Percentiles rank a stretch among this genome's conserved stretches.
Evolutionary conservation across 148 eudicot species (phyloP).

Genomic region (Nepenthes mirabilis): DNA sequence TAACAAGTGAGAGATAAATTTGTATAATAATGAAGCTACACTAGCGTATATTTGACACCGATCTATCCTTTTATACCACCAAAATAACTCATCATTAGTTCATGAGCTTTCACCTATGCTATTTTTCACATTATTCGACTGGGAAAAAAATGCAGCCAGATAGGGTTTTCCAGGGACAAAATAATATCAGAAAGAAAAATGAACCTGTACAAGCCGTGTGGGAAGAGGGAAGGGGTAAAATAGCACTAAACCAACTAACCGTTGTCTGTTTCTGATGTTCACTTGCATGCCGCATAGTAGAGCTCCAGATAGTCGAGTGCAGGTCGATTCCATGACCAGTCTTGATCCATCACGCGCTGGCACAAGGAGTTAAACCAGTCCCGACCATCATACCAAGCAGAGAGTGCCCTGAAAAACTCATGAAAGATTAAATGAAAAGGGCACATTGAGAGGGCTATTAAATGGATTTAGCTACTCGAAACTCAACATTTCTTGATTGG

Average conservation of each 20-base stretch:
- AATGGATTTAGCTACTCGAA: too few relatives aligned
- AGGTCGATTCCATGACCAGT: slow-evolving; percentile 97
- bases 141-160: too few relatives aligned
- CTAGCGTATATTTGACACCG: too few relatives aligned
- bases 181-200: background rate
- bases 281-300: slow-evolving; percentile 76
- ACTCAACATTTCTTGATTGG: too few relatives aligned
- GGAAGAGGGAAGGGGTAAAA: background rate
- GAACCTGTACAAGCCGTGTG: slow-evolving; percentile 28
- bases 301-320: slow-evolving; percentile 92
- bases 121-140: too few relatives aligned
- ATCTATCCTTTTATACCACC: too few relatives aligned
- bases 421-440: background rate
- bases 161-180: too few relatives aligned
- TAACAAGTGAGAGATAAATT: too few relatives aligned
- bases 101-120: too few relatives aligned
- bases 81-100: too few relatives aligned
- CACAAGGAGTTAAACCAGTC: slow-evolving; percentile 75
- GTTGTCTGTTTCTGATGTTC: slow-evolving; percentile 6
- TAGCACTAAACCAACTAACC: background rate
- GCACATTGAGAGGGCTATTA: too few relatives aligned
- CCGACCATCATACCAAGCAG: slow-evolving; percentile 66
- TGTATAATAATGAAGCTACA: too few relatives aligned
- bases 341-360: slow-evolving; percentile 90
- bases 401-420: slow-evolving; percentile 50